These are phyloP conservation scores for Kokia cookei DNA, from an alignment of 441 rosid genomes.

Conservation along the genomic window DNA sequence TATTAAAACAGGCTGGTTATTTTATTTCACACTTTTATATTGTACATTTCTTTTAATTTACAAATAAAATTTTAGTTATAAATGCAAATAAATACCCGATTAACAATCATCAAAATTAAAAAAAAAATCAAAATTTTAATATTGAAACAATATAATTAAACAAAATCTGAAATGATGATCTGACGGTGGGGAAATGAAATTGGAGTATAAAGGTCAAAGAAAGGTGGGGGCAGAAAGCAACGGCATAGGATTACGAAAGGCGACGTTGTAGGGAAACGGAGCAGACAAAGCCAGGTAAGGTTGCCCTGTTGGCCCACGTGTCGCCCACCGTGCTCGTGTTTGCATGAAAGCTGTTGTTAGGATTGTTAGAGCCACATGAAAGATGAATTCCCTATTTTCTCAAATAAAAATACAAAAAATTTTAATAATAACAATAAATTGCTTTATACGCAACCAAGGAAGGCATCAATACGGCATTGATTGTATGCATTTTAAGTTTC, in stretches of 20 bases:
- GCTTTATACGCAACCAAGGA: background rate
- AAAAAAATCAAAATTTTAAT: no score
- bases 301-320: constrained; percentile 37
- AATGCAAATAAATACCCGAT: no score
- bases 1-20: no score
- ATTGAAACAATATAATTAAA: no score
- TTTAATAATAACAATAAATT: background rate
- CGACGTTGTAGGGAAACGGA: constrained; percentile 34
- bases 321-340: constrained; percentile 30
- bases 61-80: no score
- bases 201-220: constrained; percentile 1
- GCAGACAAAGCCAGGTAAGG: constrained; percentile 36
- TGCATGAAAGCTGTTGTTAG: constrained; percentile 1
- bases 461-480: background rate
- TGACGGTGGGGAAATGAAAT: constrained; percentile 6
- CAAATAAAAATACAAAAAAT: background rate
- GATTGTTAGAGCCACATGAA: background rate
- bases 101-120: no score
- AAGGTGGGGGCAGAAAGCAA: constrained; percentile 27
- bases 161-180: background rate
- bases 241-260: constrained; percentile 26
- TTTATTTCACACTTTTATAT: no score
- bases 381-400: background rate
- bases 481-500: background rate
- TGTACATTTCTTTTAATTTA: no score